Evolutionary conservation across 2,329 filamentous ascomycete genomes (phyloP).

Genomic region (Hansfordia pulvinata): DNA sequence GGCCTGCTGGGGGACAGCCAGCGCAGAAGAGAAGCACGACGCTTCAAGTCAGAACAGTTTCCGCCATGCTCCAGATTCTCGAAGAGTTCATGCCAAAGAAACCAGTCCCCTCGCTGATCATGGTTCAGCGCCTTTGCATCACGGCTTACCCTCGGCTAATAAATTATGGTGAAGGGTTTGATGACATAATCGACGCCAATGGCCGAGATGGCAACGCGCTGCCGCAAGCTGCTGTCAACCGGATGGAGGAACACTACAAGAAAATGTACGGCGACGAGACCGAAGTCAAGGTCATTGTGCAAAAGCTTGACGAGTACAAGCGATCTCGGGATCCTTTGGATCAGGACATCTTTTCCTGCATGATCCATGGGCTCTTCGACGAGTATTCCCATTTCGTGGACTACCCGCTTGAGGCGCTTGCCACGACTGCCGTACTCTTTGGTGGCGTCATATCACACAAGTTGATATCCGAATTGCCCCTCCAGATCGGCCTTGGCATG

Average conservation of each 20-base stretch:
- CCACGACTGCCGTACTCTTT: constrained; percentile 91
- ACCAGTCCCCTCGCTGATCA: constrained; percentile 54
- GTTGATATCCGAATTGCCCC: constrained; percentile 75
- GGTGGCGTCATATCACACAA: constrained; percentile 93
- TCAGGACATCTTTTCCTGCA: constrained; percentile 93
- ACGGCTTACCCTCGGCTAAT: constrained; percentile 88
- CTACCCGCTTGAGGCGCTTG: constrained; percentile 90
- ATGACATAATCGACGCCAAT: constrained; percentile 82
- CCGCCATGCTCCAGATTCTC: constrained; percentile 65
- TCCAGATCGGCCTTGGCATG: constrained; percentile 93
- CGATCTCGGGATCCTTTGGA: constrained; percentile 70
- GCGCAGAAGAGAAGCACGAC: constrained; percentile 51
- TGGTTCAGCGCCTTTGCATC: constrained; percentile 76
- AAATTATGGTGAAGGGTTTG: constrained; percentile 88
- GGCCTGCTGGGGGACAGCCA: constrained; percentile 48
- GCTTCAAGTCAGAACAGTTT: constrained; percentile 75
- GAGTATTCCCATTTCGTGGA: constrained; percentile 93
- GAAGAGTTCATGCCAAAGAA: constrained; percentile 52
- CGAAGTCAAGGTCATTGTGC: constrained; percentile 74
- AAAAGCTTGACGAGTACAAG: constrained; percentile 76
- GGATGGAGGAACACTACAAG: constrained; percentile 97
- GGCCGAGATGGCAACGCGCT: constrained; percentile 71
- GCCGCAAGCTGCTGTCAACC: constrained; percentile 63
- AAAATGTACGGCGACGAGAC: constrained; percentile 93
- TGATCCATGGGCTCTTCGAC: constrained; percentile 96